A percentile compares a stretch with the other conserved stretches of the same genome.
Conservation (phyloP, 1,284 basidiomycete species). For the Schizophyllum amplum region DNA sequence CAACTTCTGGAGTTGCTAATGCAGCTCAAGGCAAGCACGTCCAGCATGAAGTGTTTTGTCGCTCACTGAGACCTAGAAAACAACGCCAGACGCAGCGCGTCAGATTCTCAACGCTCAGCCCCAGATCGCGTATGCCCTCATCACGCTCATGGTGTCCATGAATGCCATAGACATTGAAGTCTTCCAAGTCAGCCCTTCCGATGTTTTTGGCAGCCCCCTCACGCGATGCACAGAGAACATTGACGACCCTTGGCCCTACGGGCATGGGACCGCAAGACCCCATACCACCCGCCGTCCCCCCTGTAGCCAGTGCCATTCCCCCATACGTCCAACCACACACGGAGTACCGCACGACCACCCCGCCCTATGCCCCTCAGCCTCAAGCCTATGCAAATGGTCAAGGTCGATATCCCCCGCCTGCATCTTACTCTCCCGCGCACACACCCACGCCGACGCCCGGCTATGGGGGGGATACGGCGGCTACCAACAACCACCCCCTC, state of each 20-base stretch:
- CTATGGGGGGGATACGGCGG: conserved; percentile 3
- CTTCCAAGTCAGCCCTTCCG: conserved; percentile 42
- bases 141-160: conserved; percentile 67
- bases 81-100: conserved; percentile 59
- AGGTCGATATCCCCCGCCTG: conserved; percentile 9
- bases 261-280: conserved; percentile 16
- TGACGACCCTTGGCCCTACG: conserved; percentile 29
- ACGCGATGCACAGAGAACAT: conserved; percentile 27
- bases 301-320: conserved; percentile 17
- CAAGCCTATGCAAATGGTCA: conserved; percentile 9
- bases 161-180: conserved; percentile 66
- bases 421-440: conserved; percentile 5
- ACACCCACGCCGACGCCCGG: conserved; percentile 2
- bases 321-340: conserved; percentile 31
- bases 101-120: conserved; percentile 64
- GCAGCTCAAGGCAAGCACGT: conserved; percentile 11
- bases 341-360: conserved; percentile 37
- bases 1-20: conserved; percentile 12
- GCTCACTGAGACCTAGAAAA: conserved; percentile 42
- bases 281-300: conserved; percentile 20
- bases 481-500: neutral
- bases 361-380: conserved; percentile 26
- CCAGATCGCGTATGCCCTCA: conserved; percentile 66
- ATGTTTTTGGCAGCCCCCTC: neutral
- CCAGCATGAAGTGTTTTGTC: neutral